A percentile compares a stretch with the other conserved stretches of the same genome.
phyloP scores from a whole-genome alignment of 1,139 yeast species.

The Nakaseomyces sp. region DNA sequence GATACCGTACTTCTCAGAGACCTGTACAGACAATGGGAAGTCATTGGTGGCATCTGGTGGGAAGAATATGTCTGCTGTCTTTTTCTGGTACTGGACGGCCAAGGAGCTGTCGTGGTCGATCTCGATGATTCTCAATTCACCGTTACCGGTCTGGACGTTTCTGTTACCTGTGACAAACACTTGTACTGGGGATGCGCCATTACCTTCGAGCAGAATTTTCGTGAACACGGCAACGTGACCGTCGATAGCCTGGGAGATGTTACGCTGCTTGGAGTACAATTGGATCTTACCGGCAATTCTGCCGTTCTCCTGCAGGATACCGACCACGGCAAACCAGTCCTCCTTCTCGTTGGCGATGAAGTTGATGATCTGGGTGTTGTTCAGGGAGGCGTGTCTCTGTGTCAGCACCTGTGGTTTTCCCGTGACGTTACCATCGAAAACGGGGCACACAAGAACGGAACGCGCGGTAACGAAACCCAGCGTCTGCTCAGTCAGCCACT shows the following conservation, averaged over 20 bases:
- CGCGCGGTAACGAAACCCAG: slow-evolving; percentile 81
- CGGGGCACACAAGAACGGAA: slow-evolving; percentile 70
- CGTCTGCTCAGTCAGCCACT: slow-evolving; percentile 69
- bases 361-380: slow-evolving; percentile 83
- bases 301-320: slow-evolving; percentile 91
- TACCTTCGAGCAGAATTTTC: slow-evolving; percentile 62
- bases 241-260: slow-evolving; percentile 92
- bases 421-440: slow-evolving; percentile 70
- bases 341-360: slow-evolving; percentile 73
- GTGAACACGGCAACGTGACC: slow-evolving; percentile 96
- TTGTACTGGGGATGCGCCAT: slow-evolving; percentile 57
- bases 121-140: slow-evolving; percentile 85
- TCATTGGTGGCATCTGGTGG: slow-evolving; percentile 96
- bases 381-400: slow-evolving; percentile 72
- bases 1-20: slow-evolving; percentile 78
- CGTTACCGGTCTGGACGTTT: slow-evolving; percentile 69
- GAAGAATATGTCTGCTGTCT: slow-evolving; percentile 86
- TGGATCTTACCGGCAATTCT: slow-evolving; percentile 96
- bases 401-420: slow-evolving; percentile 71
- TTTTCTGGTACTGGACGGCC: slow-evolving; percentile 74
- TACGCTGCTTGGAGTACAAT: slow-evolving; percentile 76
- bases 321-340: slow-evolving; percentile 93
- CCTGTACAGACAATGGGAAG: slow-evolving; percentile 90
- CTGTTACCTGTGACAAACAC: slow-evolving; percentile 85
- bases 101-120: slow-evolving; percentile 84